phyloP scores from a whole-genome alignment of 2,329 filamentous ascomycete species.

The Colletotrichum limetticola region DNA sequence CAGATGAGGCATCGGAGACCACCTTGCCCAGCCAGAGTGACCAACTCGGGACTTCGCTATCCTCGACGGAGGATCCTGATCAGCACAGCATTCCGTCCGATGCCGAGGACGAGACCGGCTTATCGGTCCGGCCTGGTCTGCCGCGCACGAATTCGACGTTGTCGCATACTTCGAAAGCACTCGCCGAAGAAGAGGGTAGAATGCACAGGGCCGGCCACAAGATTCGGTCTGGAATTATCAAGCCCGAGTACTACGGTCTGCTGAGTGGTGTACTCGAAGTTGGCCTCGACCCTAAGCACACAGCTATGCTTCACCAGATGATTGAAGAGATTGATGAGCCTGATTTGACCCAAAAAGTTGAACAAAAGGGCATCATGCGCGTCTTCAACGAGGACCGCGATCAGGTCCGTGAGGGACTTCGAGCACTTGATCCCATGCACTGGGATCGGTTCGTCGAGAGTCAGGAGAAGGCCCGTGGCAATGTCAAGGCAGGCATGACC shows the following conservation, averaged over 20 bases:
- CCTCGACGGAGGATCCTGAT: conserved; percentile 49
- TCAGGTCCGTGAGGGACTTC: conserved; percentile 58
- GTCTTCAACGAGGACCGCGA: conserved; percentile 70
- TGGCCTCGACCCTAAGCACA: conserved; percentile 60
- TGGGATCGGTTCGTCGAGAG: conserved; percentile 72
- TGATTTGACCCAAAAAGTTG: conserved; percentile 62
- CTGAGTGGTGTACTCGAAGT: conserved; percentile 62
- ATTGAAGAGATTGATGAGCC: conserved; percentile 72
- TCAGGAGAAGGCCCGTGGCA: conserved; percentile 68
- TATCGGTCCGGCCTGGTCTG: conserved; percentile 53
- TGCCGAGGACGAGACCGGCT: conserved; percentile 59
- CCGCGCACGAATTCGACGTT: conserved; percentile 65
- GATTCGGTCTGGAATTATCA: conserved; percentile 65
- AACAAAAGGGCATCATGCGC: conserved; percentile 68
- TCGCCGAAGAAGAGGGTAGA: conserved; percentile 68
- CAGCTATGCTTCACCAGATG: conserved; percentile 67
- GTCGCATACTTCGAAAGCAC: conserved; percentile 59
- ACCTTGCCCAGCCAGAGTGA: conserved; percentile 40
- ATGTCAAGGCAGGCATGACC: conserved; percentile 52
- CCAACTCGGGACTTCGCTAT: conserved; percentile 42
- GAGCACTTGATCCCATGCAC: conserved; percentile 73
- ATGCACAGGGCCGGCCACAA: conserved; percentile 66
- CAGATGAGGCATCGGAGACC: conserved; percentile 43
- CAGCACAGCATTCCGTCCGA: conserved; percentile 54
- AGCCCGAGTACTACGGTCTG: conserved; percentile 61